A percentile compares a stretch with the other conserved stretches of the same genome.
Evolutionary conservation across 176 grass and related monocot genomes (phyloP).

Genomic region (Paspalum vaginatum): DNA sequence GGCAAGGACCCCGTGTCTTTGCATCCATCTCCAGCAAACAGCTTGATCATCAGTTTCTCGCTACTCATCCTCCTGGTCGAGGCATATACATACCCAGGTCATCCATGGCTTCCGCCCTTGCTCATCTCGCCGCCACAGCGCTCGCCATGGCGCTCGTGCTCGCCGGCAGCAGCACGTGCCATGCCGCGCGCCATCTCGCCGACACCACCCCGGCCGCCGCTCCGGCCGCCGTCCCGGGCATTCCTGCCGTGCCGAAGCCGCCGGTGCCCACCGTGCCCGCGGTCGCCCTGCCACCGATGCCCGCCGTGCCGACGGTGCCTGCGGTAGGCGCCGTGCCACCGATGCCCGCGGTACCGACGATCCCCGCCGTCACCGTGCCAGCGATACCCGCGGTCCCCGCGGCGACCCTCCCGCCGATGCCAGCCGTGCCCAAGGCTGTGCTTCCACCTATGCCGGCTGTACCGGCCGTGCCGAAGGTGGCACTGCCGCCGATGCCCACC

Average conservation of each 20-base stretch:
- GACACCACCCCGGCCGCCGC: constrained; percentile 16
- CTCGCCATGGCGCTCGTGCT: constrained; percentile 28
- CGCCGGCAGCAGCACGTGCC: background rate
- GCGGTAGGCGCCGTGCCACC: too few relatives aligned
- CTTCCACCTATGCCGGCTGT: background rate
- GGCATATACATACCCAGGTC: too few relatives aligned
- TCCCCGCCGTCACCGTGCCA: background rate
- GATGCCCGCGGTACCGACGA: background rate
- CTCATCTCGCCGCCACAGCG: background rate
- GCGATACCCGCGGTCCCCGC: too few relatives aligned
- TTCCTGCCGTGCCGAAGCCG: background rate
- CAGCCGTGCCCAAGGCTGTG: background rate
- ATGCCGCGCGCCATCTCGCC: constrained; percentile 30
- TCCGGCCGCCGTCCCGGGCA: background rate
- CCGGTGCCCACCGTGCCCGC: background rate
- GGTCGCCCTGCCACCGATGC: constrained; percentile 6
- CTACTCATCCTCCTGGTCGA: background rate
- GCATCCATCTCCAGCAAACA: background rate
- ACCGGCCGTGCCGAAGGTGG: background rate
- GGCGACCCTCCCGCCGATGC: background rate
- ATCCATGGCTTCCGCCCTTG: constrained; percentile 9
- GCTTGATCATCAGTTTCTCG: background rate
- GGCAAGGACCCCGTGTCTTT: background rate
- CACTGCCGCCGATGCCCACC: constrained; percentile 1
- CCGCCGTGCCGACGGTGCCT: background rate